Percentiles rank a stretch among this genome's conserved stretches.
phyloP scores from a whole-genome alignment of 805 yeast genomes.

The Wickerhamomyces kurtzmanii region DNA sequence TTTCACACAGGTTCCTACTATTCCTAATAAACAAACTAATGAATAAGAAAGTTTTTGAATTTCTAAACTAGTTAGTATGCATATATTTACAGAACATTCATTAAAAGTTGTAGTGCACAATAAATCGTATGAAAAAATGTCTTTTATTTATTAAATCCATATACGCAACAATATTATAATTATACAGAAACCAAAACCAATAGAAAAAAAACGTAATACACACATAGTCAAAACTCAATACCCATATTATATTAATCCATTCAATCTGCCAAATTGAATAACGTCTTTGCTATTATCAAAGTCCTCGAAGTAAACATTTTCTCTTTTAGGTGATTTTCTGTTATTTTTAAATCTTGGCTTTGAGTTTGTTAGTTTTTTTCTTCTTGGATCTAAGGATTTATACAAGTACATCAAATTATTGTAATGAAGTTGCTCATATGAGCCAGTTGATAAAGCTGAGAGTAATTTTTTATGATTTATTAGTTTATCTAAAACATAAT shows the following conservation, averaged over 20 bases:
- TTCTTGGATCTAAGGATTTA: slow-evolving; percentile 25
- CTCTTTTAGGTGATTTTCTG: slow-evolving; percentile 7
- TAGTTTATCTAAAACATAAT: slow-evolving; percentile 44
- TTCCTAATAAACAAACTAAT: background rate
- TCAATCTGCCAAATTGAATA: slow-evolving; percentile 9
- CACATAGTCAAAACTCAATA: too few relatives aligned
- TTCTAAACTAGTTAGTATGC: too few relatives aligned
- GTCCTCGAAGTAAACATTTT: slow-evolving; percentile 13
- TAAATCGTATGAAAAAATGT: too few relatives aligned
- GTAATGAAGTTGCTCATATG: slow-evolving; percentile 15
- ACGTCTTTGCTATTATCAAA: slow-evolving; percentile 16
- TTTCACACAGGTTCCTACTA: too few relatives aligned
- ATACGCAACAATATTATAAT: too few relatives aligned
- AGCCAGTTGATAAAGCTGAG: slow-evolving; percentile 7
- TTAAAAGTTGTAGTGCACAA: too few relatives aligned
- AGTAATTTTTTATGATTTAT: slow-evolving; percentile 28
- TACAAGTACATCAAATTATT: slow-evolving; percentile 17
- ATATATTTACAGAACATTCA: too few relatives aligned
- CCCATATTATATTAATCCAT: slow-evolving; percentile 7
- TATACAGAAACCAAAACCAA: too few relatives aligned
- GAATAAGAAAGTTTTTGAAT: too few relatives aligned
- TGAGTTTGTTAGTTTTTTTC: slow-evolving; percentile 11
- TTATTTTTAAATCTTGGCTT: slow-evolving; percentile 8
- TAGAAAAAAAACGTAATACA: too few relatives aligned
- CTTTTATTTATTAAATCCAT: too few relatives aligned